Base-by-base conservation (phyloP, 1,284 basidiomycete genomes). In the Moesziomyces parantarcticus region DNA sequence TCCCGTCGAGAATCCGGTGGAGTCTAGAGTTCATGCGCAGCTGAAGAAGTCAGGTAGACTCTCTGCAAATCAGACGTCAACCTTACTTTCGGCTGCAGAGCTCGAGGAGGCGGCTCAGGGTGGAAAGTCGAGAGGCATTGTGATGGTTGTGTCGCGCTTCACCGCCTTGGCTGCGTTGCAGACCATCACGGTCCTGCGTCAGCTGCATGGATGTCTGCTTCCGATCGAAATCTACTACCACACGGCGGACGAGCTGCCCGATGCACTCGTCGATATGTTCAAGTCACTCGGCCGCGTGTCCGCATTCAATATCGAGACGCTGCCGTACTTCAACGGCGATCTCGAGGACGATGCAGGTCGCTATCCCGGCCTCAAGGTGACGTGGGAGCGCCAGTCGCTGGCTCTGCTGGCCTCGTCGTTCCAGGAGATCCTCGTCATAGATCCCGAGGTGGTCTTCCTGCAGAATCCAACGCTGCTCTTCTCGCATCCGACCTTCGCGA, bases 401-500 rank as follows among this genome's bases (percentile, higher is more conserved):
- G 68, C 52, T 2, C 29, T 71, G 9, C 57, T 71, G 16, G 62
- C 58, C 8, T 61, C 58, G 16, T 44, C 41, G 5, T 71, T 71
- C 62, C 62, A 71, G 22, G 58, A 71, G 40, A 61, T 71, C 39
- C 21, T 71, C 22, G 41, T 71, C 25, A 43, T 71, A 47, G 68
- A 71, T 8, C 68, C 68, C 5, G 39, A 58, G 11, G 68, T 71
- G n/a, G 68, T 71, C 54, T 71, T 71, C 55, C 62, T 71, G 4
- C 58, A 71, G n/a, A 50, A 71, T 32, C 68, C 68, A 0, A 7
- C 41, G 11, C 44, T 46, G 25, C 61, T 71, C 23, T 64, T 65
- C 44, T 52, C 53, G 11, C 68, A 71, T 42, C 68, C 62, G 0
- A 53, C 58, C 8, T 71, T 71, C 34, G 20, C 45, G 3, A 54